Conservation (phyloP, 176 grass and related monocot genomes). For the Thalia dealbata region DNA sequence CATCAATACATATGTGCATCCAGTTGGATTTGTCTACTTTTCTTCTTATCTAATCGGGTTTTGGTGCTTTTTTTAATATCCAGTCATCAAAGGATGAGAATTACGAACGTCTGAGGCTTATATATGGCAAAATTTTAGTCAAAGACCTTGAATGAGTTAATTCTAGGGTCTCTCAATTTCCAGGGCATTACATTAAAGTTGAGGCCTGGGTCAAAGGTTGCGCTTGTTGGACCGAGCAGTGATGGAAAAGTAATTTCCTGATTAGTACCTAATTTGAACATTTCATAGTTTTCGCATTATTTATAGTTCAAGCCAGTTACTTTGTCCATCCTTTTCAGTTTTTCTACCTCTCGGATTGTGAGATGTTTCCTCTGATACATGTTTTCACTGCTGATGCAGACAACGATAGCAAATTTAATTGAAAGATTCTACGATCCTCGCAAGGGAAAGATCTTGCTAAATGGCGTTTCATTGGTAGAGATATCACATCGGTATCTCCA, state of each 20-base stretch:
- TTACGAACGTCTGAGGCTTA: not conserved
- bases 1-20: not conserved
- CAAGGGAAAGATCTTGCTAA: slow-evolving; percentile 75
- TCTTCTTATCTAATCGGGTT: not conserved
- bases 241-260: slow-evolving; percentile 64
- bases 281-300: too few relatives aligned
- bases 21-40: not conserved
- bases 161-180: not conserved
- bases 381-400: slow-evolving; percentile 44
- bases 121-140: too few relatives aligned
- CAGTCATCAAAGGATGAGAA: not conserved
- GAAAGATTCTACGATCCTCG: slow-evolving; percentile 96
- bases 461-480: slow-evolving; percentile 68
- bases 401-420: slow-evolving; percentile 98
- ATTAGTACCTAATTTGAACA: slow-evolving; percentile 1
- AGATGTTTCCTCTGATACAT: not conserved
- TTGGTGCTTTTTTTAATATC: not conserved
- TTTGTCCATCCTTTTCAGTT: not conserved
- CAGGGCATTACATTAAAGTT: slow-evolving; percentile 95
- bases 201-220: slow-evolving; percentile 79
- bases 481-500: slow-evolving; percentile 82
- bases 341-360: not conserved
- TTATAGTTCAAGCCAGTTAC: not conserved
- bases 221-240: slow-evolving; percentile 94
- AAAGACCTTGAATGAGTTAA: too few relatives aligned